Percentiles rank a stretch among this genome's conserved stretches.
Evolutionary conservation across 2,329 filamentous ascomycete genomes (phyloP).

Genomic region (Pseudocercospora pini-densiflorae): DNA sequence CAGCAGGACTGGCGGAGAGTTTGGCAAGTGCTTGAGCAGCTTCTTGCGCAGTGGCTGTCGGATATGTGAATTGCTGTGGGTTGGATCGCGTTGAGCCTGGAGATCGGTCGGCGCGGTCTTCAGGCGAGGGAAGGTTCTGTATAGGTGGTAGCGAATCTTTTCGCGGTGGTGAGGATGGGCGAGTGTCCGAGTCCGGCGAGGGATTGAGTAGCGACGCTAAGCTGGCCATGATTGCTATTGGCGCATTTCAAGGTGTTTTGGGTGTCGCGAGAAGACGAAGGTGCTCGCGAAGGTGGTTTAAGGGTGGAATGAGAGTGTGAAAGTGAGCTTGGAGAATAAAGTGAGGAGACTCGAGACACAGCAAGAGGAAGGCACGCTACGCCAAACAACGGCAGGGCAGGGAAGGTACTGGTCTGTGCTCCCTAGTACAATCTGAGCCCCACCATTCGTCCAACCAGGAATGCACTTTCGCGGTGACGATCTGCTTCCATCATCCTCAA

Average conservation of each 20-base stretch:
- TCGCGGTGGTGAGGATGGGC: slow-evolving; percentile 23
- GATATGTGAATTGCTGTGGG: slow-evolving; percentile 24
- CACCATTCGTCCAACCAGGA: not conserved
- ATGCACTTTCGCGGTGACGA: no score
- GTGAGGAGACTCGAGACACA: not conserved
- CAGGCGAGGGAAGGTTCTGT: slow-evolving; percentile 27
- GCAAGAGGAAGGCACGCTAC: not conserved
- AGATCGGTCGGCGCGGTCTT: slow-evolving; percentile 26
- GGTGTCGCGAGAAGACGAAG: not conserved
- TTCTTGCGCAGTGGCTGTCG: slow-evolving; percentile 39
- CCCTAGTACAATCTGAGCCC: not conserved
- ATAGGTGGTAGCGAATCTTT: slow-evolving; percentile 29
- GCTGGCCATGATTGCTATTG: slow-evolving; percentile 30
- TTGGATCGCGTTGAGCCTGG: slow-evolving; percentile 24
- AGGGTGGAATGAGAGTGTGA: not conserved
- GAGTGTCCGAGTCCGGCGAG: slow-evolving; percentile 27
- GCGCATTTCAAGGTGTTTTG: not conserved
- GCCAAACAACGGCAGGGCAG: not conserved
- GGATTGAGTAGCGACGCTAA: slow-evolving; percentile 46
- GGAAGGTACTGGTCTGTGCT: not conserved
- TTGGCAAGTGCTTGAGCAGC: slow-evolving; percentile 44
- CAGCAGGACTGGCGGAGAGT: slow-evolving; percentile 34
- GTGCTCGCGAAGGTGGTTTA: not conserved
- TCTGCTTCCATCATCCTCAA: not conserved
- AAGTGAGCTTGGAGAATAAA: not conserved